phyloP scores from a whole-genome alignment of 2,329 filamentous ascomycete species.

The Exophiala xenobiotica region DNA sequence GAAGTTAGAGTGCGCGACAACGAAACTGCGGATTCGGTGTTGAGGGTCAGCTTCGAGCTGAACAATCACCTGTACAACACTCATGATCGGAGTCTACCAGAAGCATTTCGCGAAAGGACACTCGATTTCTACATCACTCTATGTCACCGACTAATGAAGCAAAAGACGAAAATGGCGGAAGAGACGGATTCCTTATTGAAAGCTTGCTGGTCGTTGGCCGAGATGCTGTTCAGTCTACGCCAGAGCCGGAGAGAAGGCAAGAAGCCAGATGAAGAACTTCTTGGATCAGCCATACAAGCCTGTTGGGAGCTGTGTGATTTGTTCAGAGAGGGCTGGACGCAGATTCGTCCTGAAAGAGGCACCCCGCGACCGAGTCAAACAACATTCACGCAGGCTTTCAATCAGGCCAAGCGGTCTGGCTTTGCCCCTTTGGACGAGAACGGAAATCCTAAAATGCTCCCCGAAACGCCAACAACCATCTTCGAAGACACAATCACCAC shows the following conservation, averaged over 20 bases:
- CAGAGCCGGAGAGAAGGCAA: slow-evolving; percentile 76
- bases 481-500: slow-evolving; percentile 77
- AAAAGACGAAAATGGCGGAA: slow-evolving; percentile 71
- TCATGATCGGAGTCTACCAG: slow-evolving; percentile 78
- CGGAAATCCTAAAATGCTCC: slow-evolving; percentile 42
- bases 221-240: slow-evolving; percentile 88
- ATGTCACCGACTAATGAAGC: slow-evolving; percentile 95
- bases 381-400: slow-evolving; percentile 63
- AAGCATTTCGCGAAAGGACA: slow-evolving; percentile 83
- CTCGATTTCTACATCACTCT: slow-evolving; percentile 92
- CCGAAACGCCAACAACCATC: slow-evolving; percentile 91
- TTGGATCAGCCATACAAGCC: slow-evolving; percentile 84
- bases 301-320: slow-evolving; percentile 95
- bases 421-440: slow-evolving; percentile 32
- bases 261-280: slow-evolving; percentile 73
- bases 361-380: slow-evolving; percentile 81
- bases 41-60: slow-evolving; percentile 89
- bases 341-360: slow-evolving; percentile 78
- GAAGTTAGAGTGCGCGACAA: slow-evolving; percentile 77
- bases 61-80: slow-evolving; percentile 96
- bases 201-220: slow-evolving; percentile 85
- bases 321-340: slow-evolving; percentile 88
- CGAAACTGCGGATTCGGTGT: slow-evolving; percentile 77
- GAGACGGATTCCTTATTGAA: slow-evolving; percentile 82
- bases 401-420: slow-evolving; percentile 50